Evolutionary conservation across 495 filamentous ascomycete species (phyloP).

Genomic region (Penicillium nucicola): DNA sequence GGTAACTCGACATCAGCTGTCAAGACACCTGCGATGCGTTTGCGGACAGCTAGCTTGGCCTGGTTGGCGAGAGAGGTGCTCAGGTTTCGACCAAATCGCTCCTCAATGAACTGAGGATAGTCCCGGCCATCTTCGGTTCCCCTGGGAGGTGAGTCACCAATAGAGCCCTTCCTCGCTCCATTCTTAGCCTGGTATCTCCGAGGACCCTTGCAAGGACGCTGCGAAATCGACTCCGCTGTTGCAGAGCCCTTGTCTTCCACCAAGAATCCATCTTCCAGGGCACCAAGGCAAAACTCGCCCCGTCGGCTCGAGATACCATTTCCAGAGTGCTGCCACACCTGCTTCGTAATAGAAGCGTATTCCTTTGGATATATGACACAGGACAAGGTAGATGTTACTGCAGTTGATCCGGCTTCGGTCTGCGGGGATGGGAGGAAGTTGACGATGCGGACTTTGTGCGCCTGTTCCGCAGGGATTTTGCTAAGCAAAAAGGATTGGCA

Average conservation of each 20-base stretch:
- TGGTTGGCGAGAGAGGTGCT: conserved; percentile 70
- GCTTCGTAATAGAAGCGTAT: conserved; percentile 68
- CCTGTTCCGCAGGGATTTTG: conserved; percentile 46
- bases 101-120: conserved; percentile 80
- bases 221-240: conserved; percentile 25
- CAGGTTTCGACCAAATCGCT: conserved; percentile 90
- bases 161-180: conserved; percentile 9
- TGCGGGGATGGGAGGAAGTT: conserved; percentile 58
- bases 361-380: conserved; percentile 69
- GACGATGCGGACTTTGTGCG: conserved; percentile 56
- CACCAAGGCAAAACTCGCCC: conserved; percentile 78
- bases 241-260: conserved; percentile 44
- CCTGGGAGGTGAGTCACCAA: conserved; percentile 6
- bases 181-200: conserved; percentile 64
- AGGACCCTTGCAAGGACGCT: conserved; percentile 60
- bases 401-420: conserved; percentile 23
- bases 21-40: conserved; percentile 84
- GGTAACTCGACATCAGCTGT: conserved; percentile 66
- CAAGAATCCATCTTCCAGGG: conserved; percentile 69
- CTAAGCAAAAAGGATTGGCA: conserved; percentile 70
- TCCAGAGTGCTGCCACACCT: conserved; percentile 96
- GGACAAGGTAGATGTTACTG: conserved; percentile 56
- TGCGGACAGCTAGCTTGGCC: conserved; percentile 81
- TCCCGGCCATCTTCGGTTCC: conserved; percentile 55
- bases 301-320: conserved; percentile 90